Evolutionary conservation across 306 rosid species (phyloP).

Genomic region (Gastrolobium villosum): DNA sequence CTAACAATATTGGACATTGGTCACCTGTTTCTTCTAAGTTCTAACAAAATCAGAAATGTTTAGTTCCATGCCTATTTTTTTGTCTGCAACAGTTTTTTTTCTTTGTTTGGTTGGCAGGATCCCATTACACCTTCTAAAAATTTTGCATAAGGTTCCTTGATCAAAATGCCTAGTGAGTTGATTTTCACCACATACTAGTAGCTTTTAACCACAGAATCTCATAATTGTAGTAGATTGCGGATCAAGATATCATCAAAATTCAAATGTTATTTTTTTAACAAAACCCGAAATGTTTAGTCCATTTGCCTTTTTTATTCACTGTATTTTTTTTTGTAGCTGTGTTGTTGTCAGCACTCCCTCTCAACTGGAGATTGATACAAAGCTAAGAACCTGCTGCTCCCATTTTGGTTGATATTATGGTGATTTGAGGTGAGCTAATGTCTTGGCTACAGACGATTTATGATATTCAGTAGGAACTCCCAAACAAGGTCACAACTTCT

Average conservation of each 20-base stretch:
- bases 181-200: neutral
- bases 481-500: neutral
- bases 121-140: constrained; percentile 4
- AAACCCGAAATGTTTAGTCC: constrained; percentile 19
- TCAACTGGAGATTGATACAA: constrained; percentile 8
- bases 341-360: neutral
- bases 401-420: neutral
- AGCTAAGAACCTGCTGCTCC: neutral
- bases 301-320: constrained; percentile 10
- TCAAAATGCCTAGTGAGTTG: constrained; percentile 13
- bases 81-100: neutral
- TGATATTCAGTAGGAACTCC: constrained; percentile 19
- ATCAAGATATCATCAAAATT: constrained; percentile 3
- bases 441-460: constrained; percentile 35
- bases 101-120: neutral
- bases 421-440: constrained; percentile 24
- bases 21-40: constrained; percentile 10
- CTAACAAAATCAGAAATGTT: constrained; percentile 33
- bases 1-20: neutral
- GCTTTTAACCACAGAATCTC: constrained; percentile 3
- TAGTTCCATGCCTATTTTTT: constrained; percentile 22
- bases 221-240: constrained; percentile 10
- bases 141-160: neutral
- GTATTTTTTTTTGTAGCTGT: neutral
- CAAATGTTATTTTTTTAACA: constrained; percentile 11